Conservation (phyloP, 2,329 filamentous ascomycete species). For the Claviceps pusilla region DNA sequence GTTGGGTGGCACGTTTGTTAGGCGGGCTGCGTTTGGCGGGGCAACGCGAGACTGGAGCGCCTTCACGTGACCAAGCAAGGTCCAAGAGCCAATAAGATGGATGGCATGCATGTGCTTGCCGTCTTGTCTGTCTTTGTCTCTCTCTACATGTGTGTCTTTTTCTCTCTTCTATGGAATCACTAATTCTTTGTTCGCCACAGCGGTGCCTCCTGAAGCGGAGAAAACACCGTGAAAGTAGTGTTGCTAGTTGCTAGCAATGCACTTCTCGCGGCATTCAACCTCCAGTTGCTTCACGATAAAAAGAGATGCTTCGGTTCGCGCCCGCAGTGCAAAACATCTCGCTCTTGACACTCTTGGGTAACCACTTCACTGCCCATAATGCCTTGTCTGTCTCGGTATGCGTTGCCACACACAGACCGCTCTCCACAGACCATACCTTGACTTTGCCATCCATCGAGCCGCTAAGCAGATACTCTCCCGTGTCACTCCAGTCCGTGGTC, state of each 20-base stretch:
- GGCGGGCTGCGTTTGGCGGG: constrained; percentile 28
- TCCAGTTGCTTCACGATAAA: constrained; percentile 74
- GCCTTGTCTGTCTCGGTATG: constrained; percentile 80
- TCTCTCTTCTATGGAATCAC: not conserved
- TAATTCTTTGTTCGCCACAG: not conserved
- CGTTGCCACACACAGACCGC: constrained; percentile 73
- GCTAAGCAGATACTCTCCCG: constrained; percentile 79
- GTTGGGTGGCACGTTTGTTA: not conserved
- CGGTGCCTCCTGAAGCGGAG: not conserved
- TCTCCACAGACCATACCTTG: constrained; percentile 89
- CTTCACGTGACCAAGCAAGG: constrained; percentile 29
- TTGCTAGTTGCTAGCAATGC: constrained; percentile 6
- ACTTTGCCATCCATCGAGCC: constrained; percentile 85
- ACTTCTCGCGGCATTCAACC: constrained; percentile 20
- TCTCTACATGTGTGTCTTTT: not conserved
- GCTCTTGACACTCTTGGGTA: constrained; percentile 54
- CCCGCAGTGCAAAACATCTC: constrained; percentile 69
- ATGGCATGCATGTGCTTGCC: too few relatives aligned
- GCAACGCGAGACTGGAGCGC: constrained; percentile 37
- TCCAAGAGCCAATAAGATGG: not conserved
- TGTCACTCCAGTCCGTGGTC: constrained; percentile 81
- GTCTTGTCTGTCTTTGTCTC: too few relatives aligned
- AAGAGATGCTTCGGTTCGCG: constrained; percentile 58
- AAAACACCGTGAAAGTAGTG: not conserved
- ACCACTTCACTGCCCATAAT: constrained; percentile 72